Conservation (phyloP, 2,329 filamentous ascomycete genomes). For the Phialemonium atrogriseum region DNA sequence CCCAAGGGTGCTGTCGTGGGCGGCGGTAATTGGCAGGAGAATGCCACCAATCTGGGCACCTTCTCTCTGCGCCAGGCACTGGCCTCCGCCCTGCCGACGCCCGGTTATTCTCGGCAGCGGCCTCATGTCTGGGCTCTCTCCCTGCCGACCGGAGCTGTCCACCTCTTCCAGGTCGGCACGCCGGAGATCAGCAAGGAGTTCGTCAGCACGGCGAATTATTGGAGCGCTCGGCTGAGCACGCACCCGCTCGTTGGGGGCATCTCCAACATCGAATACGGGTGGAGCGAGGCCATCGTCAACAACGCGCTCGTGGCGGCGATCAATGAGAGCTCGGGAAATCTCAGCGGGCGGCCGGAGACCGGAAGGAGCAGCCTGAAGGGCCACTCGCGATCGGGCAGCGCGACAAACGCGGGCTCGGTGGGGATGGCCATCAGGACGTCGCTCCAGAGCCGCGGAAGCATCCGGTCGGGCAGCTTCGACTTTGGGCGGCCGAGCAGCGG, state of each 20-base stretch:
- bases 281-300: constrained; percentile 77
- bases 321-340: constrained; percentile 32
- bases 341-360: constrained; percentile 15
- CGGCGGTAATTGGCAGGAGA: constrained; percentile 97
- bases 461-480: constrained; percentile 52
- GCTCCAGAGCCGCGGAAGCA: constrained; percentile 36
- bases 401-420: constrained; percentile 23
- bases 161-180: constrained; percentile 96
- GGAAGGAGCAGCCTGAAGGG: constrained; percentile 23
- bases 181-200: constrained; percentile 93
- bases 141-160: constrained; percentile 84
- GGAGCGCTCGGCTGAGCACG: constrained; percentile 89
- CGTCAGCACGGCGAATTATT: constrained; percentile 91
- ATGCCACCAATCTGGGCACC: constrained; percentile 79
- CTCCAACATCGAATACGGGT: constrained; percentile 96
- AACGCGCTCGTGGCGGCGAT: constrained; percentile 45
- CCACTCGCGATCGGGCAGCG: constrained; percentile 42
- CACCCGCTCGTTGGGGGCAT: constrained; percentile 88
- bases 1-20: constrained; percentile 63
- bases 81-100: constrained; percentile 79
- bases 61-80: constrained; percentile 88
- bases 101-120: constrained; percentile 83
- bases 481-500: constrained; percentile 47
- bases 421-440: constrained; percentile 21
- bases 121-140: constrained; percentile 93